These are phyloP conservation scores for Xerocomus alliaceus DNA, from an alignment of 1,284 basidiomycete genomes.

Conservation along the genomic window DNA sequence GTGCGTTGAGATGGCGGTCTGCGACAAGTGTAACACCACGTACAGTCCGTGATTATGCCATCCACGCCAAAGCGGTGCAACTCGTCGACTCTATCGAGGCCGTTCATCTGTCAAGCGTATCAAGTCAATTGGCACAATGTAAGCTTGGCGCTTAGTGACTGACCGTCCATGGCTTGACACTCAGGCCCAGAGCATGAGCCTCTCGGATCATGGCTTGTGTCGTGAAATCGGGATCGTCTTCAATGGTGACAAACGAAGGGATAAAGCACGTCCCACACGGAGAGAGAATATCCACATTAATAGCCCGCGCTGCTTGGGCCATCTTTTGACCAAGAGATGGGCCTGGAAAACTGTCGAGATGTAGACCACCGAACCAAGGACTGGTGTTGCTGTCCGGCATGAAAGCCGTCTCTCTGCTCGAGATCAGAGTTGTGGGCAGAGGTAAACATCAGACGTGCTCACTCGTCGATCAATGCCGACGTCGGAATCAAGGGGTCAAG, in stretches of 20 bases:
- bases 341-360: conserved; percentile 63
- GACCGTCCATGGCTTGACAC: conserved; percentile 78
- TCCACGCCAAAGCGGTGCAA: conserved; percentile 67
- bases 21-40: conserved; percentile 17
- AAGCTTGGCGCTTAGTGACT: conserved; percentile 32
- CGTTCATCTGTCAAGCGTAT: conserved; percentile 54
- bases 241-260: conserved; percentile 32
- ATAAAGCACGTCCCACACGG: conserved; percentile 55
- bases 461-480: conserved; percentile 71
- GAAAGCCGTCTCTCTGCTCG: conserved; percentile 50
- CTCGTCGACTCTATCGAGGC: conserved; percentile 64
- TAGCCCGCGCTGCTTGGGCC: conserved; percentile 70
- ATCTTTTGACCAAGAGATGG: conserved; percentile 58
- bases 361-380: conserved; percentile 69
- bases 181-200: conserved; percentile 67
- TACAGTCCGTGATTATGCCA: conserved; percentile 75
- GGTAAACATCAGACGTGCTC: conserved; percentile 25
- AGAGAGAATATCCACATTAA: conserved; percentile 73
- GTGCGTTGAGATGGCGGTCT: conserved; percentile 6
- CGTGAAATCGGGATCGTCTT: conserved; percentile 62
- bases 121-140: conserved; percentile 18
- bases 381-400: conserved; percentile 50
- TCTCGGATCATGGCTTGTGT: conserved; percentile 71
- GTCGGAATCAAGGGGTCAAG: conserved; percentile 58
- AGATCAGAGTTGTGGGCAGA: conserved; percentile 15